Evolutionary conservation across 2,329 filamentous ascomycete genomes (phyloP).

Genomic region (Exophiala sideris): DNA sequence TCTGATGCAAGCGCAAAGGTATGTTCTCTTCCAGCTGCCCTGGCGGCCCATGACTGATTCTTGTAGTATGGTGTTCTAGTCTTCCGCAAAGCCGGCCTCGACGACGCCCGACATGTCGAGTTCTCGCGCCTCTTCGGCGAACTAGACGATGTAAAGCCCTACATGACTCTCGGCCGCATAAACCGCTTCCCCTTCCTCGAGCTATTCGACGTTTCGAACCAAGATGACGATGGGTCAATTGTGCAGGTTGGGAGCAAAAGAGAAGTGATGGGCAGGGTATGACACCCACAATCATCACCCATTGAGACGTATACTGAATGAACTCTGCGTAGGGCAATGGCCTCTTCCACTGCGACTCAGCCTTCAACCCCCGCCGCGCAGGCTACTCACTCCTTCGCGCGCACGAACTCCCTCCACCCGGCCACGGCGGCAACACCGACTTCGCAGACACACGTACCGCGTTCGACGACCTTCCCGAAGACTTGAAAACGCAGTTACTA

Average conservation of each 20-base stretch:
- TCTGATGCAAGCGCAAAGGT: conserved; percentile 35
- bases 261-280: conserved; percentile 41
- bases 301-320: neutral
- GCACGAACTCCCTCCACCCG: conserved; percentile 47
- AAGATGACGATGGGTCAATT: conserved; percentile 47
- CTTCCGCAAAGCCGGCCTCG: conserved; percentile 50
- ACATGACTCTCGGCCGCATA: conserved; percentile 45
- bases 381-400: conserved; percentile 53
- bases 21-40: neutral
- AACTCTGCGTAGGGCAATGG: conserved; percentile 41
- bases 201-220: conserved; percentile 58
- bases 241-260: conserved; percentile 42
- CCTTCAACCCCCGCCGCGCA: conserved; percentile 56
- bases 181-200: conserved; percentile 49
- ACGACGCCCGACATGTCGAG: conserved; percentile 50
- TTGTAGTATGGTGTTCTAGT: conserved; percentile 52
- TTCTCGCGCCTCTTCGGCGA: conserved; percentile 53
- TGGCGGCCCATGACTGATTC: neutral
- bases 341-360: conserved; percentile 56
- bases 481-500: conserved; percentile 37
- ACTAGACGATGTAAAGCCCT: conserved; percentile 54
- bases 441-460: conserved; percentile 55
- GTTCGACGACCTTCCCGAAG: conserved; percentile 44
- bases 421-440: conserved; percentile 50
- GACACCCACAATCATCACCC: conserved; percentile 9